Percentiles rank a stretch among this genome's conserved stretches.
Conservation (phyloP, 768 basidiomycete species). For the Termitomyces sp. region DNA sequence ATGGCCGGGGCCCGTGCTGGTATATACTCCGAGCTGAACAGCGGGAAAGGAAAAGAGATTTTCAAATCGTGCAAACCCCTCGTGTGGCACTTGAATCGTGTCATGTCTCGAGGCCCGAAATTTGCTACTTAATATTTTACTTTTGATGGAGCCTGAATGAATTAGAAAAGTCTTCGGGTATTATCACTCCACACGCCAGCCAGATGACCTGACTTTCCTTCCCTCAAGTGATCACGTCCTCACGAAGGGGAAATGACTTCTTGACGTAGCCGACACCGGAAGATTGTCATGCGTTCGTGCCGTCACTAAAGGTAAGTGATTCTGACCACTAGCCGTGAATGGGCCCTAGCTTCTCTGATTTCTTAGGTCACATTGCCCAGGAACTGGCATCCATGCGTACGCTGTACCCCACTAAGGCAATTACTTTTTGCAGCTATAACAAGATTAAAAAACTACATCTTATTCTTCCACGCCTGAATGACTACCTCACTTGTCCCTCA, state of each 20-base stretch:
- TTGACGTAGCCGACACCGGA: neutral
- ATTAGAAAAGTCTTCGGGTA: neutral
- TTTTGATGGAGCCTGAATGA: neutral
- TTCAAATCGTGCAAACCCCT: no score
- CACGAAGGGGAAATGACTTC: neutral
- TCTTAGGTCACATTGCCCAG: neutral
- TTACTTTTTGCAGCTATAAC: neutral
- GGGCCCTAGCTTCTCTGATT: neutral
- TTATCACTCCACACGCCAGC: neutral
- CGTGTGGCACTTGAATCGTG: no score
- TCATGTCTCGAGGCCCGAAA: neutral
- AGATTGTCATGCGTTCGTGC: neutral
- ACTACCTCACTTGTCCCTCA: neutral
- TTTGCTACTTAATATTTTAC: neutral
- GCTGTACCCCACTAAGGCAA: neutral
- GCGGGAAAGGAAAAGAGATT: no score
- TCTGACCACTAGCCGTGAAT: neutral
- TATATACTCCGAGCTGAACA: no score
- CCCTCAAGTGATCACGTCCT: neutral
- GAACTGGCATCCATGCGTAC: neutral
- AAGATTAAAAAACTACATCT: neutral
- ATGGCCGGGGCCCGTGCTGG: no score
- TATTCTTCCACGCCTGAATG: neutral
- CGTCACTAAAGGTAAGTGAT: neutral
- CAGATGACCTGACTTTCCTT: neutral